Evolutionary conservation across 345 rosid species (phyloP), one percentile per base, ranked within the genome.

Genomic region (Abelmoschus esculentus): DNA sequence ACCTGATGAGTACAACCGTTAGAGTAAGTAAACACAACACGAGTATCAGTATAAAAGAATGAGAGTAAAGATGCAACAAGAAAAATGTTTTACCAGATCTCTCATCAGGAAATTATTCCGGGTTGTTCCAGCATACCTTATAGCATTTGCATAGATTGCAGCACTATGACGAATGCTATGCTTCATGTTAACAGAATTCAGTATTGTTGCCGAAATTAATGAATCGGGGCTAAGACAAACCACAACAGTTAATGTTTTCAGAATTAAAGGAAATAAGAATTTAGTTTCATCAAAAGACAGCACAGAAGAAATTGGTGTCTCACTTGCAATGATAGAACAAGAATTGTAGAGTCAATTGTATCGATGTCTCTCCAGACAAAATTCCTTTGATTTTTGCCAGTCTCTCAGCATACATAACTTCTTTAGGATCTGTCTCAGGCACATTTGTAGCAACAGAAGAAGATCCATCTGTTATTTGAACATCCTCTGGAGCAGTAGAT

Each of bases 51-150:
- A 53, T 54, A 49, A 65, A 26, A 19, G 46, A 26, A 72, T 7
- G 31, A 54, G 68, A 18, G 17, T 42, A 34, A 34, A 59, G 13
- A 50, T 50, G 9, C 29, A 61, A 53, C 50, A 36, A 56, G 57
- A 77, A 34, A 66, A 28, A 44, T 19, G 18, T 11, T 61, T 75
- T 77, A 96, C 99, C 89, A 92, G 75, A 81, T 96, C 92, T 73
- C 92, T 98, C 84, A 97, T 86, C 47, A 96, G 89, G 80, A 96
- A 96, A 6, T 3, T 92, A 77, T 96, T 97, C 67, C 90, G 98
- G 32, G 97, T 92, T 44, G 99, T 96, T 72, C 99, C 99, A 81
- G 99, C 99, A 82, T 96, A 98, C 99, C 90, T 96, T 66, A 92
- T 86, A 28, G 99, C 99, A 83, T 96, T 92, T 26, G 99, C 92